These are phyloP conservation scores for Tulasnella calospora DNA, from an alignment of 768 basidiomycete genomes.

Conservation along the genomic window DNA sequence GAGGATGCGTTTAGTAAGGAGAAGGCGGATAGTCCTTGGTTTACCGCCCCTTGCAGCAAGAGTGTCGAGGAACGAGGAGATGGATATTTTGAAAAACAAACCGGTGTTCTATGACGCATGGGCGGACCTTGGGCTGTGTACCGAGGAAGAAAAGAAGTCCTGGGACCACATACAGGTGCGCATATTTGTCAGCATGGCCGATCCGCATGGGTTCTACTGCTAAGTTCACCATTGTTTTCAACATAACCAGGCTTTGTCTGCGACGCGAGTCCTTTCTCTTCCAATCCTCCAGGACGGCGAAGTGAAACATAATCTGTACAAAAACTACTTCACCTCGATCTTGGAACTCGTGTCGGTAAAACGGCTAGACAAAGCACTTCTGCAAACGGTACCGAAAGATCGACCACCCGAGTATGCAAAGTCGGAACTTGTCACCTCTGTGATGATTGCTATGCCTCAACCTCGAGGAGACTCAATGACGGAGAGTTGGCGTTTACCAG, in stretches of 20 bases:
- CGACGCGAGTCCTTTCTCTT: background rate
- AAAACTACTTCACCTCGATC: background rate
- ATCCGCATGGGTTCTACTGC: background rate
- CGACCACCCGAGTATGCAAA: background rate
- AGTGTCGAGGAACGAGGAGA: background rate
- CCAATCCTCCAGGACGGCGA: background rate
- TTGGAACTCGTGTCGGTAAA: background rate
- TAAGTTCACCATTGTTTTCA: background rate
- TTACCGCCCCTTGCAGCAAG: background rate
- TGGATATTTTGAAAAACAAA: background rate
- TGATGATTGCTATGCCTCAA: background rate
- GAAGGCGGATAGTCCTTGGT: background rate
- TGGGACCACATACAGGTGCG: background rate
- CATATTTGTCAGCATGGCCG: background rate
- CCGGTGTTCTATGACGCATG: background rate
- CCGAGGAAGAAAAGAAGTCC: background rate
- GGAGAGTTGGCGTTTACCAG: background rate
- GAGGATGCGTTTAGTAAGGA: background rate
- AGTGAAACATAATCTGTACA: background rate
- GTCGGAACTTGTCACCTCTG: background rate
- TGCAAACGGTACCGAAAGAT: background rate
- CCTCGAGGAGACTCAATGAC: background rate
- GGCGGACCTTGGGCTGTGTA: background rate
- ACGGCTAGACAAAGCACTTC: background rate
- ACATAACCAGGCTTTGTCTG: background rate